A percentile compares a stretch with the other conserved stretches of the same genome.
phyloP scores from a whole-genome alignment of 306 rosid genomes.

The Vachellia collinsii region DNA sequence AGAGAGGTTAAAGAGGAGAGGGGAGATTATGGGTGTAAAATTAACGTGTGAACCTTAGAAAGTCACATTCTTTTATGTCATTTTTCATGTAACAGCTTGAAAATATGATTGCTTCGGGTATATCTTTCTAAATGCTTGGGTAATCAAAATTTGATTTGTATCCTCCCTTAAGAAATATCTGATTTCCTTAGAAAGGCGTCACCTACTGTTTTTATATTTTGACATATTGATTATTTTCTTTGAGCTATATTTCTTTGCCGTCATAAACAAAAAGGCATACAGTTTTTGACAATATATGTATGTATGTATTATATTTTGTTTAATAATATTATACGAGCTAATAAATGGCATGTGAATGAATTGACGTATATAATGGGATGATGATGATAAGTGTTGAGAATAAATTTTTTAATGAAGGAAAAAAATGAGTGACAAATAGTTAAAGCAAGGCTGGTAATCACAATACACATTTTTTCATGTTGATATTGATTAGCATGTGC shows the following conservation, averaged over 20 bases:
- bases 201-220: not conserved
- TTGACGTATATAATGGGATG: not conserved
- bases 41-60: not conserved
- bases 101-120: not conserved
- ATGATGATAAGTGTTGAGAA: not conserved
- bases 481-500: slow-evolving; percentile 2
- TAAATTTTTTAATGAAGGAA: not conserved
- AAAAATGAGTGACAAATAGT: not conserved
- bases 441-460: not conserved
- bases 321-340: not conserved
- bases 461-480: not conserved
- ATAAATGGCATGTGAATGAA: not conserved
- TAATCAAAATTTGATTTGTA: slow-evolving; percentile 1
- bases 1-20: not conserved
- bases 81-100: not conserved
- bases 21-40: not conserved
- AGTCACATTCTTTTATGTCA: too few species aligned
- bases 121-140: not conserved
- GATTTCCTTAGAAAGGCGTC: not conserved
- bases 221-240: not conserved
- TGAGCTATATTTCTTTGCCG: not conserved
- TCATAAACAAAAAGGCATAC: not conserved
- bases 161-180: not conserved
- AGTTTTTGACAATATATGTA: not conserved
- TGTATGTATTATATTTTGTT: not conserved